Evolutionary conservation across 768 basidiomycete species (phyloP).

Genomic region (Suillus fuscotomentosus): DNA sequence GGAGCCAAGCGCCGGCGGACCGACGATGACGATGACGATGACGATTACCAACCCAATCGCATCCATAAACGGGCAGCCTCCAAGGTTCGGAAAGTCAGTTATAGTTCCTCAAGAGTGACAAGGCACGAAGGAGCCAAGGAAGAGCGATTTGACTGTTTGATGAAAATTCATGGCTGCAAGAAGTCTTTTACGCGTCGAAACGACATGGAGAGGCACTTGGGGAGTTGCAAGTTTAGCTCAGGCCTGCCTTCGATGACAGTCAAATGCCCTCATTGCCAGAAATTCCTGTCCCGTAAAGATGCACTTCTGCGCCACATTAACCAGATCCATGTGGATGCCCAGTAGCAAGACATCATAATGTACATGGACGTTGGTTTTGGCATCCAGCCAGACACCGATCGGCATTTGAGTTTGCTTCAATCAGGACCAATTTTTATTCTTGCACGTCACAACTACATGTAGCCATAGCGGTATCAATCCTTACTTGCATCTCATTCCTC

Average conservation of each 20-base stretch:
- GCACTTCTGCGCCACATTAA: conserved; percentile 24
- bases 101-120: neutral
- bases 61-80: neutral
- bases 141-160: neutral
- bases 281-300: conserved; percentile 22
- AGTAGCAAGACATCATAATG: neutral
- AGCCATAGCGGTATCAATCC: neutral
- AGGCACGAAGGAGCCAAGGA: neutral
- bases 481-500: neutral
- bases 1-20: conserved; percentile 2
- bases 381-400: neutral
- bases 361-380: neutral
- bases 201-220: conserved; percentile 2
- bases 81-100: neutral
- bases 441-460: neutral
- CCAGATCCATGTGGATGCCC: conserved; percentile 13
- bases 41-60: neutral
- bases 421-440: too few species aligned
- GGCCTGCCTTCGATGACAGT: neutral
- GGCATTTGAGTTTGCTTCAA: neutral
- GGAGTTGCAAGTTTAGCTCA: conserved; percentile 4
- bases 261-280: conserved; percentile 18
- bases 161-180: neutral
- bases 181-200: conserved; percentile 8
- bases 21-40: neutral